Base-by-base conservation (phyloP, 441 rosid species). In the Syzygium malaccense region DNA sequence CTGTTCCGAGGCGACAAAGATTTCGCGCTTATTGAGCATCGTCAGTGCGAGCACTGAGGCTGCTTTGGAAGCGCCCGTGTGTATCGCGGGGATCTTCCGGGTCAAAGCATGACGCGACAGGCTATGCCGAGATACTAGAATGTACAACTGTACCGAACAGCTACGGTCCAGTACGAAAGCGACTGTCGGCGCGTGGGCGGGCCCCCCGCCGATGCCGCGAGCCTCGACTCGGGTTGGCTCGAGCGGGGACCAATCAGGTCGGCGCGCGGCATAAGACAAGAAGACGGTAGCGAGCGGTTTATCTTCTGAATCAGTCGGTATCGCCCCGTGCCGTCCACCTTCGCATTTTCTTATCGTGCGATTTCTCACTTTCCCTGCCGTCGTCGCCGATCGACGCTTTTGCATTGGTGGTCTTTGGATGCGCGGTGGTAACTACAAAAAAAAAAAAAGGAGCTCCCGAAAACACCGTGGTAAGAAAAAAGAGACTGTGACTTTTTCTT, bases 11-110 rank as follows among this genome's bases (percentile, higher is more conserved):
- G 37, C 80, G 49, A 71, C 49, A 33, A 4, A 5, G 17, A 37
- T 71, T 20, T 71, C 20, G 3, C 4, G 0, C 23, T 37, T 11
- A 23, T 0, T 0, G 8, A 71, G 8, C 1, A 71, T 6, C 41
- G 1, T 5, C 2, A 71, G 80, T 11, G 28, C 15, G 7, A 11
- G 26, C 49, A 12, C 25, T 37, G 1, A 9, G 41, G 37, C 2
- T 37, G 28, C 49, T 75, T 23, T 8, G 83, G 8, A 23, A 37
- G 51, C 2, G 8, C 3, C 4, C 9, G 1, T 3, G 75, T 6
- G 51, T 23, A 3, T 41, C 51, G 1, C 9, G 8, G 12, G 45
- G 3, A 11, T 30, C 11, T 25, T 33, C 41, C 26, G 20, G 0
- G n/a, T 75, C 83, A 75, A 41, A 75, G 83, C 4, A 0, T 0